Percentiles rank a stretch among this genome's conserved stretches.
Evolutionary conservation across 1,139 yeast species (phyloP).

Genomic region (Kodamaea arcana): DNA sequence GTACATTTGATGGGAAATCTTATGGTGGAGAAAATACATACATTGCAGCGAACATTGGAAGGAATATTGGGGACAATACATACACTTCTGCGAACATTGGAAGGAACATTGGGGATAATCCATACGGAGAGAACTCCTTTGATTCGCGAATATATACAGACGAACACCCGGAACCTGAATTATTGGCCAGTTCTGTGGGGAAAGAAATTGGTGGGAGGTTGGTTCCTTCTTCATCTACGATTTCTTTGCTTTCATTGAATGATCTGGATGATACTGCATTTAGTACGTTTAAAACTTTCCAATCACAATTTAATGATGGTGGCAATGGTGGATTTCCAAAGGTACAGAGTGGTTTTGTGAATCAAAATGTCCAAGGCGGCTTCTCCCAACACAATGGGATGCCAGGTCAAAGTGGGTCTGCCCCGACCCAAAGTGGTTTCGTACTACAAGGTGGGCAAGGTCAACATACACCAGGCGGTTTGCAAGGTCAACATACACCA

Average conservation of each 20-base stretch:
- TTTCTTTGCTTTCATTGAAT: slow-evolving; percentile 48
- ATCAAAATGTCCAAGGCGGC: slow-evolving; percentile 1
- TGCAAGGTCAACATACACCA: too few species aligned
- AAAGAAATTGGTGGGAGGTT: slow-evolving; percentile 45
- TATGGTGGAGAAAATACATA: too few species aligned
- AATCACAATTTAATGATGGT: too few species aligned
- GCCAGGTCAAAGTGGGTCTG: too few species aligned
- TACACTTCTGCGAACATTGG: background rate
- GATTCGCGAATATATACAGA: slow-evolving; percentile 12
- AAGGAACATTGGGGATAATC: background rate
- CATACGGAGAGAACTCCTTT: background rate
- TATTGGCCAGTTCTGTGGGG: slow-evolving; percentile 54
- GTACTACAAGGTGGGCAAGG: too few species aligned
- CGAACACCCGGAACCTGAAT: slow-evolving; percentile 51
- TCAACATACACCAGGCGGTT: too few species aligned
- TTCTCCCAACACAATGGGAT: too few species aligned
- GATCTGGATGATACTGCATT: slow-evolving; percentile 11
- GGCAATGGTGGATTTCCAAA: too few species aligned
- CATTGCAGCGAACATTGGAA: background rate
- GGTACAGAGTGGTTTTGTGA: too few species aligned
- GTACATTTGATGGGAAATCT: too few species aligned
- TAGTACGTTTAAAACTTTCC: slow-evolving; percentile 5
- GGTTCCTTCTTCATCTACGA: slow-evolving; percentile 53
- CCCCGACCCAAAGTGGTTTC: too few species aligned
- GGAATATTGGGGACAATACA: background rate